Evolutionary conservation across 495 filamentous ascomycete species (phyloP), one percentile per base, ranked within the genome.

Genomic region (Hypoxylon subgilvum): DNA sequence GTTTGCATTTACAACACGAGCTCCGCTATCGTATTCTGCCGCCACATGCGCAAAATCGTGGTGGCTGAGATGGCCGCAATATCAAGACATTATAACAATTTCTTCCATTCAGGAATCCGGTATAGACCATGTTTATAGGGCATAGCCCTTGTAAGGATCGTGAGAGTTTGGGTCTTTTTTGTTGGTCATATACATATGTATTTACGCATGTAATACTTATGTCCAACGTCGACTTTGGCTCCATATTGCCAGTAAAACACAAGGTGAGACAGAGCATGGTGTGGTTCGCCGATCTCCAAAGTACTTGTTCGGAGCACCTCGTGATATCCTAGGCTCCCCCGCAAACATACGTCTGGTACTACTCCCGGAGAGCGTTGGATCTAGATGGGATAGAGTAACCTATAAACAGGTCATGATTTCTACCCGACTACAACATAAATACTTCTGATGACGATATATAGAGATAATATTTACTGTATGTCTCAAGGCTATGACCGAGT

Each of bases 1-100:
- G 47, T 57, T 31, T 48, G 25, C 57, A n/a, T n/a, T n/a, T n/a
- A n/a, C 38, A 64, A 64, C 54, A 64, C 61, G 61, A 64, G 61
- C 54, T 64, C 32, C 4, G 22, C 43, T 19, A 22, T 54, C 49
- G 54, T 34, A 54, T 48, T 62, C 42, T 43, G 22, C 53, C 31
- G 53, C 48, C 34, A 25, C 27, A 46, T 38, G 50, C 38, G 18
- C 36, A 56, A 42, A 16, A 49, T 53, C 27, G 48, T 50, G 61
- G 49, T 38, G 44, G 44, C 18, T 14, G 14, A 44, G 30, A 34
- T 30, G 35, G 43, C 48, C 48, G 56, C 53, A 32, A 52, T 28
- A 56, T 52, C 31, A 17, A 17, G 22, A 40, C 31, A 35, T 6
- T n/a, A 35, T 12, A 22, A 4, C 8, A 41, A 40, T 40, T 28